Base-by-base conservation (phyloP, 83 land plant species). In the Isoetes engelmannii region DNA sequence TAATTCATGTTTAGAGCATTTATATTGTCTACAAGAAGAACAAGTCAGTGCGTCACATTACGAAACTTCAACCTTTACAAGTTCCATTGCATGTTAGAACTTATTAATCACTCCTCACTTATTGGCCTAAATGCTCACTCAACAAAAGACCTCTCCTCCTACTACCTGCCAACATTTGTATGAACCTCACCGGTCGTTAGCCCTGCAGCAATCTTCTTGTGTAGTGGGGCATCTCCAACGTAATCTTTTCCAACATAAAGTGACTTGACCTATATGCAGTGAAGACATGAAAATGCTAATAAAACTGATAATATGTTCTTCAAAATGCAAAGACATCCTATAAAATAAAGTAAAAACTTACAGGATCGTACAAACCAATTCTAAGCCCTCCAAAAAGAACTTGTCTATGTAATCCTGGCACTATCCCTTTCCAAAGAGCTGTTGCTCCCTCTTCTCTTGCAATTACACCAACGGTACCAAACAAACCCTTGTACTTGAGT, bases 331-430 rank as follows among this genome's bases (percentile, higher is more conserved):
- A 43, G 15, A 8, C 0, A 15, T 20, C 0, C 57, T 10, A 9
- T 44, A 0, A 69, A 18, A 61, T 0, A 66, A 44, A 12, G 47
- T 57, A 46, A 19, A 47, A 61, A 80, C 86, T 43, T 57, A 95
- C 99, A 51, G 97, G 99, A 45, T 95, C 97, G 75, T 95, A 95
- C 46, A 95, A 76, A 5, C 97, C 99, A 71, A 95, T 95, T 43
- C 99, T 75, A 7, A 95, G 84, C 9, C 99, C 97, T 42, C 99
- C 99, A 76, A 79, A 89, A 5, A 95, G 71, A 63, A 94, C 86
- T 58, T 95, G 99, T 18, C 99, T 88, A 69, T 95, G 99, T n/a
- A 95, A 68, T 5, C 99, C 99, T 3, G 99, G 99, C 5, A 89
- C 83, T 9, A 95, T 81, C 21, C 99, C 99, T 69, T 84, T 92